Evolutionary conservation across 148 eudicot genomes (phyloP).

Genomic region (Beta vulgaris): DNA sequence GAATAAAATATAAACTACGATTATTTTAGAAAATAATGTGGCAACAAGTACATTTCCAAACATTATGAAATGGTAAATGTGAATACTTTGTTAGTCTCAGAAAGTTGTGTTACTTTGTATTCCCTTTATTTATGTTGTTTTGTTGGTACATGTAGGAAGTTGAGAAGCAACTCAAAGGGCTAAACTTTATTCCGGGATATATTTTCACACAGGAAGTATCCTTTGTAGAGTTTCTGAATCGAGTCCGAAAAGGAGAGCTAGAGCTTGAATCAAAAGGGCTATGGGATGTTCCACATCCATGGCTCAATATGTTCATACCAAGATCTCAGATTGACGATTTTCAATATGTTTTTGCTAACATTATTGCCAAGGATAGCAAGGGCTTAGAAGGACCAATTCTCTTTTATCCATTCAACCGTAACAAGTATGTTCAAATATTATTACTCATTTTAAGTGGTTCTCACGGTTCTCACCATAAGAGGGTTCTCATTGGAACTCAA

Average conservation of each 20-base stretch:
- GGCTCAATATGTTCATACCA: conserved; percentile 86
- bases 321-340: conserved; percentile 57
- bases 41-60: too few relatives aligned
- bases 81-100: too few relatives aligned
- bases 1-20: too few relatives aligned
- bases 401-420: conserved; percentile 70
- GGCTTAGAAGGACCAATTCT: conserved; percentile 52
- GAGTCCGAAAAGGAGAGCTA: conserved; percentile 62
- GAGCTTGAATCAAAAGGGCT: conserved; percentile 52
- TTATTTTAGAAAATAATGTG: too few relatives aligned
- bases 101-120: too few relatives aligned
- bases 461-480: too few relatives aligned
- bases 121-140: too few relatives aligned
- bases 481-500: too few relatives aligned
- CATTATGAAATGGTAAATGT: too few relatives aligned
- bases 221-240: conserved; percentile 48
- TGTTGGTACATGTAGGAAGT: conserved; percentile 55
- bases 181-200: conserved; percentile 38
- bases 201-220: conserved; percentile 50
- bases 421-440: conserved; percentile 73
- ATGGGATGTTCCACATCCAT: conserved; percentile 86
- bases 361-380: conserved; percentile 39
- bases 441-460: too few relatives aligned
- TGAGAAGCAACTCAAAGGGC: conserved; percentile 29
- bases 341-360: conserved; percentile 46